A percentile compares a stretch with the other conserved stretches of the same genome.
Evolutionary conservation across 257 asterid genomes (phyloP).

Genomic region (Parsonsia alboflavescens): DNA sequence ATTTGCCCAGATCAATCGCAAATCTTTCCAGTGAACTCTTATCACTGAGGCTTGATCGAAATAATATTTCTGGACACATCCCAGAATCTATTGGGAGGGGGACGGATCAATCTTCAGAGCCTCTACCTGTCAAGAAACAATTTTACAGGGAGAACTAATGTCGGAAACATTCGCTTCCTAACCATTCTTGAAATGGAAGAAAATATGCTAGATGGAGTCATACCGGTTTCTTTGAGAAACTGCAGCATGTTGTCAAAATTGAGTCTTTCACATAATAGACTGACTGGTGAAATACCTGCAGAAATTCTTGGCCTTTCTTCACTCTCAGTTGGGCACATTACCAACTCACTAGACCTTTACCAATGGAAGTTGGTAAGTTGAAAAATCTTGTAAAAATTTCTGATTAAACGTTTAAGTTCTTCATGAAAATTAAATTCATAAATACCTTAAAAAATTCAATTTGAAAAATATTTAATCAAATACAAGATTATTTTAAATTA

Average conservation of each 20-base stretch:
- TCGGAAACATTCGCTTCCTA: not conserved
- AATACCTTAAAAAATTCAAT: too few species aligned
- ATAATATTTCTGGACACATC: conserved; percentile 7
- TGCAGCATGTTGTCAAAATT: not conserved
- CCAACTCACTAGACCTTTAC: conserved; percentile 6
- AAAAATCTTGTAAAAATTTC: not conserved
- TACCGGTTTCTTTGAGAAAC: conserved; percentile 4
- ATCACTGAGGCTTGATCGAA: not conserved
- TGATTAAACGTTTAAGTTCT: too few species aligned
- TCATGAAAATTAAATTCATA: too few species aligned
- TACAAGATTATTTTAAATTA: too few species aligned
- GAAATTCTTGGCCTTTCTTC: not conserved
- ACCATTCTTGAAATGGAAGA: conserved; percentile 5
- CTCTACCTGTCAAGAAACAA: not conserved
- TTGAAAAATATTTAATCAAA: too few species aligned
- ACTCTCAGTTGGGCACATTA: not conserved
- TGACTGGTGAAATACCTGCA: conserved; percentile 3
- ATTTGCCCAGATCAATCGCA: conserved; percentile 10
- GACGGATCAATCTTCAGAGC: not conserved
- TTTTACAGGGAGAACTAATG: conserved; percentile 1
- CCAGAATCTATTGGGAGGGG: conserved; percentile 11
- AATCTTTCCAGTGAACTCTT: conserved; percentile 3
- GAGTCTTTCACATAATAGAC: conserved; percentile 8
- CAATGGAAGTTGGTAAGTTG: too few species aligned
- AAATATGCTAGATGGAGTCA: not conserved